Conservation (phyloP, 306 rosid species). For the Chamaecrista fasciculata region DNA sequence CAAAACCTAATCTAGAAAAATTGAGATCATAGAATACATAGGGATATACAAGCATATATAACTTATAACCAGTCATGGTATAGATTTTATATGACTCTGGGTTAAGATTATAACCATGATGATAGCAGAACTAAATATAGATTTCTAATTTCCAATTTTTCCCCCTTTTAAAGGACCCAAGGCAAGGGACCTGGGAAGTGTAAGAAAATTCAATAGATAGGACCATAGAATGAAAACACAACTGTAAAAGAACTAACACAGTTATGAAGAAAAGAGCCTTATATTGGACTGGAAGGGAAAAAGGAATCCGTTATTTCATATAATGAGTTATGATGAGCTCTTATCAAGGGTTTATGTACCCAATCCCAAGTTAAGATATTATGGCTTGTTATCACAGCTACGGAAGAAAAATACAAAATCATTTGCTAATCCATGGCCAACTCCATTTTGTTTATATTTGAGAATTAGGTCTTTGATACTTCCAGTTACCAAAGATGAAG, state of each 20-base stretch:
- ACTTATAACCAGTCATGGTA: too few relatives aligned
- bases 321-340: background rate
- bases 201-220: slow-evolving; percentile 4
- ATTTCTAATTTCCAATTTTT: background rate
- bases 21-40: too few relatives aligned
- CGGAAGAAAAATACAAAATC: background rate
- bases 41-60: too few relatives aligned
- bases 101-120: background rate
- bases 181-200: background rate
- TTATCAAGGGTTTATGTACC: background rate
- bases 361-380: background rate
- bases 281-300: background rate
- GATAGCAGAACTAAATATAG: background rate
- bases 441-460: slow-evolving; percentile 21
- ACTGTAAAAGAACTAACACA: background rate
- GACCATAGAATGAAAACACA: background rate
- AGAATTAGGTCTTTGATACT: slow-evolving; percentile 17
- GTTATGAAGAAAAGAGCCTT: background rate
- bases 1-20: too few relatives aligned
- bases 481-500: slow-evolving; percentile 17
- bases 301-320: background rate
- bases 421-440: background rate
- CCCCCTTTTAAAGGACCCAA: slow-evolving; percentile 1
- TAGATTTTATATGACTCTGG: background rate
- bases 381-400: background rate